phyloP scores from a whole-genome alignment of 257 asterid genomes.

The Cordia subcordata region DNA sequence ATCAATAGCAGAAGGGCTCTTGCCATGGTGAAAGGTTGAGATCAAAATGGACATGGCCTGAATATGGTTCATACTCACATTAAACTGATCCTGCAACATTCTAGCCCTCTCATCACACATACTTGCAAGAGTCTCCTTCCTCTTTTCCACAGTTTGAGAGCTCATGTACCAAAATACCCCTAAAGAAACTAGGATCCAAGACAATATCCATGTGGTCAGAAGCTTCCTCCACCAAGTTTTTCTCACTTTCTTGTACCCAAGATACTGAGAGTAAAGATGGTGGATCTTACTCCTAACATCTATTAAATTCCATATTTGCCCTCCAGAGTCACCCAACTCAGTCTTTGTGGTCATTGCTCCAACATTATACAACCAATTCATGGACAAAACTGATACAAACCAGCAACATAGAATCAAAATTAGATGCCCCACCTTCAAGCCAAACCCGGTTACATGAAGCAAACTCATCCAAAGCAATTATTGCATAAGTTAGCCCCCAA shows the following conservation, averaged over 20 bases:
- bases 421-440: slow-evolving; percentile 78
- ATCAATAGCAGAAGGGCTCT: slow-evolving; percentile 84
- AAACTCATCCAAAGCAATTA: slow-evolving; percentile 58
- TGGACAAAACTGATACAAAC: slow-evolving; percentile 59
- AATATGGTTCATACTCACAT: slow-evolving; percentile 90
- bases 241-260: slow-evolving; percentile 43
- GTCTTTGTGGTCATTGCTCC: slow-evolving; percentile 62
- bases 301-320: slow-evolving; percentile 48
- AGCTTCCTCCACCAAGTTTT: slow-evolving; percentile 63
- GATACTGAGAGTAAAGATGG: slow-evolving; percentile 48
- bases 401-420: slow-evolving; percentile 63
- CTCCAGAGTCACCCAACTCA: slow-evolving; percentile 32
- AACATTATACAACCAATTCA: slow-evolving; percentile 67
- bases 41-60: slow-evolving; percentile 95
- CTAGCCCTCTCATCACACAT: slow-evolving; percentile 98
- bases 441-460: slow-evolving; percentile 67
- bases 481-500: slow-evolving; percentile 11
- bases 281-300: slow-evolving; percentile 50
- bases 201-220: slow-evolving; percentile 44
- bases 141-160: slow-evolving; percentile 57
- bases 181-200: slow-evolving; percentile 35
- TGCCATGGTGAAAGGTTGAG: slow-evolving; percentile 87
- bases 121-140: slow-evolving; percentile 81
- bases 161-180: slow-evolving; percentile 49
- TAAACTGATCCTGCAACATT: slow-evolving; percentile 97